A percentile compares a stretch with the other conserved stretches of the same genome.
phyloP scores from a whole-genome alignment of 192 early-diverging fungal genomes.

The Coemansia sp. region DNA sequence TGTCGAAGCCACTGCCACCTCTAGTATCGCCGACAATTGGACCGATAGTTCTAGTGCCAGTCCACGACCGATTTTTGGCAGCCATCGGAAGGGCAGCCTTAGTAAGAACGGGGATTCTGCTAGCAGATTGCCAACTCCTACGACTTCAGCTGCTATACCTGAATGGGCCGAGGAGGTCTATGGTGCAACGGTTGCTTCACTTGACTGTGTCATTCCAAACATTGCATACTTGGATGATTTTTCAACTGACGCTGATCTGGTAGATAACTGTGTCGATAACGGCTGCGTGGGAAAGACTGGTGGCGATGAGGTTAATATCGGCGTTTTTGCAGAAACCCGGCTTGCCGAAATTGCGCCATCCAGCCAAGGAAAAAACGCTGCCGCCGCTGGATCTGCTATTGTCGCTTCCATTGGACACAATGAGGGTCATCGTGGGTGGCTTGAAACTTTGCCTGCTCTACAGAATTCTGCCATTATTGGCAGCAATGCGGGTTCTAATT shows the following conservation, averaged over 20 bases:
- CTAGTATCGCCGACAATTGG: conserved; percentile 7
- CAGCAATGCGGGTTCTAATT: too few species aligned
- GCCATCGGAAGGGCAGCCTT: conserved; percentile 11
- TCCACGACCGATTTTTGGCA: background rate
- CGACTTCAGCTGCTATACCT: background rate
- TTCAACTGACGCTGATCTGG: too few species aligned
- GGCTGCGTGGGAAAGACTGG: too few species aligned
- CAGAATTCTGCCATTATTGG: background rate
- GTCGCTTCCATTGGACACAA: background rate
- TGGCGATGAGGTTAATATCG: background rate
- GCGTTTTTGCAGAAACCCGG: background rate
- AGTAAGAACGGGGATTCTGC: conserved; percentile 14
- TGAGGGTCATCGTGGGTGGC: conserved; percentile 1
- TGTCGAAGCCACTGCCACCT: conserved; percentile 2
- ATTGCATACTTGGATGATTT: too few species aligned
- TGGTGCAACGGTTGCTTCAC: background rate
- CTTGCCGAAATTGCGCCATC: conserved; percentile 6
- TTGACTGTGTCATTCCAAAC: background rate
- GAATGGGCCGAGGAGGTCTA: background rate
- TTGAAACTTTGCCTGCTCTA: background rate
- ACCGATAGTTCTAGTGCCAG: background rate
- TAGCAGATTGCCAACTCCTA: conserved; percentile 11
- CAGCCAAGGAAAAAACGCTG: background rate
- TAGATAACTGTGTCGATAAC: too few species aligned
- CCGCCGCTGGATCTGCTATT: background rate